Evolutionary conservation across 805 yeast species (phyloP), one percentile per base, ranked within the genome.

Genomic region (Phaffomyces antillensis): DNA sequence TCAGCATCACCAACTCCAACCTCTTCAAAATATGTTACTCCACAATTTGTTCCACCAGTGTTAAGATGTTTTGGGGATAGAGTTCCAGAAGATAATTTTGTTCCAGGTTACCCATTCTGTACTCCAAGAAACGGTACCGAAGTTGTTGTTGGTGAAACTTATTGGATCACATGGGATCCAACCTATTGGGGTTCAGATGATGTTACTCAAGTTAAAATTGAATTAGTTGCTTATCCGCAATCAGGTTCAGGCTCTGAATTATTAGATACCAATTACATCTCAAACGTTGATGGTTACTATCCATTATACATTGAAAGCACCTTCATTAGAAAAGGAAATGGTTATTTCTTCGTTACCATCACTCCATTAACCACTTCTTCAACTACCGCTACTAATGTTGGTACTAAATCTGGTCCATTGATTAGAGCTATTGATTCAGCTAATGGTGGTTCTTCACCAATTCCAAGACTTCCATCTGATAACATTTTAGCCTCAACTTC

Each of bases 81-180:
- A 50, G 66, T 68, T 30, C 73, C 73, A 31, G 42, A 32, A 28
- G 43, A 52, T 20, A 50, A 45, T 31, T 45, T 52, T 16, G 37
- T 53, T 7, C 56, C 55, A 15, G 65, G 65, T 3, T 64, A 63
- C 44, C 75, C 76, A 37, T 71, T 71, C 61, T 71, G 76, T 52
- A 58, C 71, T 18, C 60, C 62, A 12, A 44, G 45, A 12, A 66
- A 68, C 50, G 72, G 70, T 40, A 61, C 75, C 9, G 75, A 71
- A 53, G 53, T 68, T 41, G 61, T 71, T n/a, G 67, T 66, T 36
- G 76, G 75, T 35, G 72, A 71, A 55, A 71, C 71, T 9, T 71
- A 71, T 52, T 71, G 75, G 73, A 54, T 70, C 47, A 71, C 75
- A 15, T 71, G 75, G 75, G 74, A 71, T 46, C 73, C 76, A 45